Percentiles rank a stretch among this genome's conserved stretches.
Conservation (phyloP, 2,329 filamentous ascomycete species). For the Gnomoniopsis sp. region DNA sequence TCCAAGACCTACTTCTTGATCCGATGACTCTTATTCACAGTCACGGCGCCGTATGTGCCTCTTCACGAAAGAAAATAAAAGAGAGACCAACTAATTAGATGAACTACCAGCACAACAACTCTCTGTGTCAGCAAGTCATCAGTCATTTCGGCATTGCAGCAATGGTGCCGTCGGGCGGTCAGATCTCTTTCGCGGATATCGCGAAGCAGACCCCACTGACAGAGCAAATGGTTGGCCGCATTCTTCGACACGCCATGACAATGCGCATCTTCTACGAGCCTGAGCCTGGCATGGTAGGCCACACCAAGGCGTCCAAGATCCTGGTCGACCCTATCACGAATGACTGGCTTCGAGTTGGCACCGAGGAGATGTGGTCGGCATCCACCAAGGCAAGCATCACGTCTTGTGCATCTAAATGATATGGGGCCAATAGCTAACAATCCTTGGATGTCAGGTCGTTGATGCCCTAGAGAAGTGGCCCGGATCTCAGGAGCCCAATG, state of each 20-base stretch:
- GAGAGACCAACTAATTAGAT: slow-evolving; percentile 10
- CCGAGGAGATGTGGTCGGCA: slow-evolving; percentile 22
- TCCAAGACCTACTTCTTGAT: slow-evolving; percentile 6
- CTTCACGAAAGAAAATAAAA: slow-evolving; percentile 2
- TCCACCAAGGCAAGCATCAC: background rate
- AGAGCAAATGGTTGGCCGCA: slow-evolving; percentile 21
- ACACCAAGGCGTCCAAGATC: slow-evolving; percentile 22
- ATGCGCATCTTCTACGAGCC: slow-evolving; percentile 28
- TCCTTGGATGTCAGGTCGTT: no score
- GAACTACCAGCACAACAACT: slow-evolving; percentile 18
- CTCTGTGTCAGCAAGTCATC: slow-evolving; percentile 21
- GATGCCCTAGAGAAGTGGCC: background rate
- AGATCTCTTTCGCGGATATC: slow-evolving; percentile 7
- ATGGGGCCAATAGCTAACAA: background rate
- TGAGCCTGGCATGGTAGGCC: slow-evolving; percentile 24
- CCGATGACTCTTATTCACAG: background rate
- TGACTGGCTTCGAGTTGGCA: slow-evolving; percentile 17
- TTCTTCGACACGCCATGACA: slow-evolving; percentile 27
- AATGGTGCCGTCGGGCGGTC: slow-evolving; percentile 23
- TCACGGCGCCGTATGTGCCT: background rate
- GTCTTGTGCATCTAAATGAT: background rate
- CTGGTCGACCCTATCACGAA: slow-evolving; percentile 14
- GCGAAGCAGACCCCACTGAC: slow-evolving; percentile 20
- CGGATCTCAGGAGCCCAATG: background rate
- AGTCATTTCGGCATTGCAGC: slow-evolving; percentile 22